A percentile compares a stretch with the other conserved stretches of the same genome.
Evolutionary conservation across 176 grass and related monocot genomes (phyloP).

Genomic region (Metroxylon sagu): DNA sequence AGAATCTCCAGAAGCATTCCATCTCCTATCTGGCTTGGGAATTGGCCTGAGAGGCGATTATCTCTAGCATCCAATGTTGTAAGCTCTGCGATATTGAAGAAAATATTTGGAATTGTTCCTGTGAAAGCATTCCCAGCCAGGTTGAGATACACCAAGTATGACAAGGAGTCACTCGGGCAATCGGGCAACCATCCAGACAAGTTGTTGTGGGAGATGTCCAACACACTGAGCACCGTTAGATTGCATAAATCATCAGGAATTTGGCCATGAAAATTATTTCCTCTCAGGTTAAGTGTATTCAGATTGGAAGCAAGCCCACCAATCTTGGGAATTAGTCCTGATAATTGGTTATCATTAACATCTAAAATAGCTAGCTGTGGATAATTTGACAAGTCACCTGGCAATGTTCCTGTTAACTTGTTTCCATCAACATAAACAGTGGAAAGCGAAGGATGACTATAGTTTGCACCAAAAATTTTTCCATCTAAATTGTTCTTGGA

Average conservation of each 20-base stretch:
- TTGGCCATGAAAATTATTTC: constrained; percentile 4
- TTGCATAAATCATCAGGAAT: constrained; percentile 2
- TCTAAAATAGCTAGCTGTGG: too few species aligned
- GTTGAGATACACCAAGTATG: not conserved
- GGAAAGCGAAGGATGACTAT: not conserved
- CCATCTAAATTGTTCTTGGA: constrained; percentile 16
- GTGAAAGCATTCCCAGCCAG: constrained; percentile 9
- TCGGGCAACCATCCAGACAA: constrained; percentile 1
- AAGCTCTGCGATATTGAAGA: constrained; percentile 1
- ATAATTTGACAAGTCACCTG: not conserved
- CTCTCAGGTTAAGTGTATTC: not conserved
- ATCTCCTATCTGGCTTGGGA: not conserved
- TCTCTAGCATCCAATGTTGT: not conserved
- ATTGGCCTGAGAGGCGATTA: constrained; percentile 3
- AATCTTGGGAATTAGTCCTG: too few species aligned
- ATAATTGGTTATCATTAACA: too few species aligned
- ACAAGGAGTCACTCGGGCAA: not conserved
- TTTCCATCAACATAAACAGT: constrained; percentile 14
- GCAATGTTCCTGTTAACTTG: not conserved
- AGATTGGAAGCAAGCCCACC: not conserved
- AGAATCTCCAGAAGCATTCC: not conserved
- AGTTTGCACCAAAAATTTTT: not conserved
- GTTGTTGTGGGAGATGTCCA: constrained; percentile 27
- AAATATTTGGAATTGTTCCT: not conserved
- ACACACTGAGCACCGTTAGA: rapidly evolving